Evolutionary conservation across 2,329 filamentous ascomycete genomes (phyloP).

Genomic region (Aspergillus costaricaensis): DNA sequence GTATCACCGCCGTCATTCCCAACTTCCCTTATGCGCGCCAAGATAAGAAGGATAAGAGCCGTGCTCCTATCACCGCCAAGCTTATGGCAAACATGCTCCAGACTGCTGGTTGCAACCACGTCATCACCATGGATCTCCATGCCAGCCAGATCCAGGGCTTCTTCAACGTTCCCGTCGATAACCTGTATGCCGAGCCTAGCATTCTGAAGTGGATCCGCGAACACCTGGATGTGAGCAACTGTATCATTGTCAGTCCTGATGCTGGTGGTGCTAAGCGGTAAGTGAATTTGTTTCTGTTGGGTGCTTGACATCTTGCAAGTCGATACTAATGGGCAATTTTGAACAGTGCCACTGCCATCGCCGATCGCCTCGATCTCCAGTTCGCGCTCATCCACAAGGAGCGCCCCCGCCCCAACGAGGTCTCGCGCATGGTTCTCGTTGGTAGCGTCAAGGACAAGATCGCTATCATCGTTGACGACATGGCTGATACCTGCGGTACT

Average conservation of each 20-base stretch:
- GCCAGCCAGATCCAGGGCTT: constrained; percentile 94
- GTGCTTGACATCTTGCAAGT: background rate
- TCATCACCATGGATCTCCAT: constrained; percentile 96
- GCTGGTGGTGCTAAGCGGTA: constrained; percentile 89
- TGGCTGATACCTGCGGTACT: constrained; percentile 95
- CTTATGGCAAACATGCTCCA: constrained; percentile 97
- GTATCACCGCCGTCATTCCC: constrained; percentile 92
- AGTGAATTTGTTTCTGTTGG: constrained; percentile 20
- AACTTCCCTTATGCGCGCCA: constrained; percentile 97
- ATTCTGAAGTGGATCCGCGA: constrained; percentile 89
- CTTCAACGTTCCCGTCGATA: constrained; percentile 80
- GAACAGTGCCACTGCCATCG: constrained; percentile 81
- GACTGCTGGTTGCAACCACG: constrained; percentile 87
- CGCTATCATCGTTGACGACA: constrained; percentile 95
- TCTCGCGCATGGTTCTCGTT: constrained; percentile 92
- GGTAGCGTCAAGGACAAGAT: constrained; percentile 89
- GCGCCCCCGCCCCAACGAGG: constrained; percentile 84
- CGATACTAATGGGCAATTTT: constrained; percentile 2
- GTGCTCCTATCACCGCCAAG: constrained; percentile 94
- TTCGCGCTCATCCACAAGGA: constrained; percentile 98
- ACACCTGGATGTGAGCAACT: constrained; percentile 77
- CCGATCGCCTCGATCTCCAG: constrained; percentile 83
- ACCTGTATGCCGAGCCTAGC: constrained; percentile 91
- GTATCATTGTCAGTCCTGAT: constrained; percentile 92
- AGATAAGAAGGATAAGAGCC: constrained; percentile 95